Base-by-base conservation (phyloP, 1,139 yeast genomes). In the Yamadazyma oceani region DNA sequence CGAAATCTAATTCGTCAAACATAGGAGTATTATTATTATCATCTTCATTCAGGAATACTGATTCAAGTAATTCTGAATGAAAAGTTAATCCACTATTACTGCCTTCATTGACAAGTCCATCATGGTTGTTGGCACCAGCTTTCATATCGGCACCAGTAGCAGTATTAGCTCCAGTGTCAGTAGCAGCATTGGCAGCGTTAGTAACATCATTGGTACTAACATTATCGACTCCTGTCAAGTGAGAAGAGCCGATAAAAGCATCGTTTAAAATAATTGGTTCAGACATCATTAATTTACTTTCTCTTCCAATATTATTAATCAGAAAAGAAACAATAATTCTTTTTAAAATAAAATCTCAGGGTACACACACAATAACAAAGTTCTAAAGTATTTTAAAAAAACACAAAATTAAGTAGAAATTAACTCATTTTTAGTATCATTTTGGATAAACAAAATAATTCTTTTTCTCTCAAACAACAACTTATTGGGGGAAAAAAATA, bases 31-130 rank as follows among this genome's bases (percentile, higher is more conserved):
- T 68, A 40, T 72, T 72, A 35, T 67, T 70, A 16, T 66, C 57
- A 37, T 60, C 70, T 45, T 68, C 74, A 45, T 70, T 65, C 52
- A 73, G 67, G 54, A 82, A 81, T 35, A 82, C 79, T 11, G 85
- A 78, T 44, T 80, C 84, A 43, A 82, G 68, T 33, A 79, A 76
- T 38, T 78, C 73, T 26, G 82, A 66, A 54, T 79, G 83, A 51
- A 80, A 64, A 47, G 74, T 72, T 49, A 75, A 61, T n/a, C 30
- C 30, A 8, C 13, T 27, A 17, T n/a, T 27, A 12, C 16, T 17
- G 3, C 14, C 16, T 14, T 16, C 16, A 10, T 27, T 4, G 13
- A 12, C 5, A 27, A 14, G 19, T 14, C 19, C 6, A 27, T 8
- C 30, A 16, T 16, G 19, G 16, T 14, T 17, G 16, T 5, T 13